phyloP scores from a whole-genome alignment of 2,329 filamentous ascomycete species.

The Immersiporthe knoxdaviesiana region DNA sequence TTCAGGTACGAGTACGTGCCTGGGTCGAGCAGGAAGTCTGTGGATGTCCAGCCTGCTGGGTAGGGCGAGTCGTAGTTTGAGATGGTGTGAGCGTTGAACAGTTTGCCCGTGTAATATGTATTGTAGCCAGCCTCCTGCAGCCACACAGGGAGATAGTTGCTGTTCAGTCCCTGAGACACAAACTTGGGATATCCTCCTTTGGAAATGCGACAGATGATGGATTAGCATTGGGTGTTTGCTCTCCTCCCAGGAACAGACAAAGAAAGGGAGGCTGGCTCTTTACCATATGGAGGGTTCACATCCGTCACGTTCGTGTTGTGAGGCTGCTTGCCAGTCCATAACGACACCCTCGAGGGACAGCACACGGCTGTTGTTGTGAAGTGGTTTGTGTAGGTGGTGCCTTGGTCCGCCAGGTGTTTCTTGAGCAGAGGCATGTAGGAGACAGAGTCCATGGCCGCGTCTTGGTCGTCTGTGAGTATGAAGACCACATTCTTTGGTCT shows the following conservation, averaged over 20 bases:
- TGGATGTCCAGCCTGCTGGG: constrained; percentile 60
- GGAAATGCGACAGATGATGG: background rate
- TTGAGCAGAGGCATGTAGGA: constrained; percentile 62
- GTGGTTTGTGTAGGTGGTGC: constrained; percentile 63
- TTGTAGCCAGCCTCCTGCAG: constrained; percentile 54
- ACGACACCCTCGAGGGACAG: constrained; percentile 67
- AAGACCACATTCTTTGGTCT: constrained; percentile 61
- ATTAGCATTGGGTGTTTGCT: background rate
- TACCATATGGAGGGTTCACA: constrained; percentile 49
- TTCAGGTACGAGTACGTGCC: constrained; percentile 72
- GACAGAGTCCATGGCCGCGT: constrained; percentile 63
- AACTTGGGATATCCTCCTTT: constrained; percentile 54
- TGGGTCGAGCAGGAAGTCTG: constrained; percentile 64
- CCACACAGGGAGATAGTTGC: constrained; percentile 55
- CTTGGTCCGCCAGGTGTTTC: constrained; percentile 59
- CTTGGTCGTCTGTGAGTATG: constrained; percentile 71
- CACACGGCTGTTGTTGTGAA: constrained; percentile 70
- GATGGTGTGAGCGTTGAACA: constrained; percentile 55
- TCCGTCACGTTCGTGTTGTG: constrained; percentile 58
- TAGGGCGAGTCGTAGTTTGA: constrained; percentile 55
- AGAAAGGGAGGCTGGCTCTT: background rate
- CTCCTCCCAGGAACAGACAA: too few relatives aligned
- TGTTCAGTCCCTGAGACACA: constrained; percentile 52
- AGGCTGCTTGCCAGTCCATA: constrained; percentile 68
- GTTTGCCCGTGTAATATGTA: constrained; percentile 59